Evolutionary conservation across 208 protist genomes (phyloP).

Genomic region (Entamoeba moshkovskii): DNA sequence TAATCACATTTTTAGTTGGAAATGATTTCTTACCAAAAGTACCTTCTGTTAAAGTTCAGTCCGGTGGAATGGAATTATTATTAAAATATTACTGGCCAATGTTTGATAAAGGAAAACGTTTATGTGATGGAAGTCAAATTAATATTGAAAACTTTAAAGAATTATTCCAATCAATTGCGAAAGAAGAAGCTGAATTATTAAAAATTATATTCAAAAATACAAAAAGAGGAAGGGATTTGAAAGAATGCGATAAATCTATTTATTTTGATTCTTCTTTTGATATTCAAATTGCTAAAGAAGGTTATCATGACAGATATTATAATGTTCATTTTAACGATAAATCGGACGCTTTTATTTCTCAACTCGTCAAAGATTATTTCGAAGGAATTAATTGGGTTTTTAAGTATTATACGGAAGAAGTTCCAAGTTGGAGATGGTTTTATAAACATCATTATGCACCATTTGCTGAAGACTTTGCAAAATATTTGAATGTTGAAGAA

Average conservation of each 20-base stretch:
- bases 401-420: slow-evolving; percentile 90
- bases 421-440: slow-evolving; percentile 77
- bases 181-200: neutral
- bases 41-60: slow-evolving; percentile 67
- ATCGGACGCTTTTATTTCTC: neutral
- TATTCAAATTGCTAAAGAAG: neutral
- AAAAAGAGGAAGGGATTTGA: neutral
- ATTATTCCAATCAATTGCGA: neutral
- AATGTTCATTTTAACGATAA: neutral
- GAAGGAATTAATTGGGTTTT: slow-evolving; percentile 92
- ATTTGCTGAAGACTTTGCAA: slow-evolving; percentile 59
- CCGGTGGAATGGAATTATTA: neutral
- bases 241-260: neutral
- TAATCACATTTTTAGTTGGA: slow-evolving; percentile 85
- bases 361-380: slow-evolving; percentile 51
- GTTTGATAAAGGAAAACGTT: neutral
- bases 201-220: neutral
- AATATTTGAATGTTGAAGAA: neutral
- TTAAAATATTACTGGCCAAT: neutral
- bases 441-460: slow-evolving; percentile 96
- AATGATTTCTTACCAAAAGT: slow-evolving; percentile 94
- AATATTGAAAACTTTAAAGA: neutral
- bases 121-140: neutral
- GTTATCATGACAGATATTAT: neutral
- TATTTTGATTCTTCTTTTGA: neutral